Conservation (phyloP, 2,329 filamentous ascomycete species). For the Microcera coccophila region DNA sequence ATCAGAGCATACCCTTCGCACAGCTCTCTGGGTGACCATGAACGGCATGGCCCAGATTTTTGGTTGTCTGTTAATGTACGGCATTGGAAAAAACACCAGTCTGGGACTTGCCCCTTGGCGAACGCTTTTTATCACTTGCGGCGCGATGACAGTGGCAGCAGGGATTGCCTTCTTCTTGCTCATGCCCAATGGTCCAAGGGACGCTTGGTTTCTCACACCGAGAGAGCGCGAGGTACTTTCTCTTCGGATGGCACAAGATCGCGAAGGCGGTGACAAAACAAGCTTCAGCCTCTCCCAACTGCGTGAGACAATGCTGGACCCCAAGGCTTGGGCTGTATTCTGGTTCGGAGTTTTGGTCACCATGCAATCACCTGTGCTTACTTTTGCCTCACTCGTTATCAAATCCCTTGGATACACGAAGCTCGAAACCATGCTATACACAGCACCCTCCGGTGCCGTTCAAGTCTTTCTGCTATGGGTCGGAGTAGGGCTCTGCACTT, state of each 20-base stretch:
- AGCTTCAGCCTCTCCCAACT: constrained; percentile 3
- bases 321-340: neutral
- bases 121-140: constrained; percentile 4
- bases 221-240: neutral
- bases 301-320: constrained; percentile 2
- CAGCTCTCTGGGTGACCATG: constrained; percentile 2
- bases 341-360: constrained; percentile 1
- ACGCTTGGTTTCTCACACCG: constrained; percentile 1
- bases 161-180: neutral
- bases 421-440: constrained; percentile 5
- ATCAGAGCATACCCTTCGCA: constrained; percentile 1
- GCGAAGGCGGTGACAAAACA: neutral
- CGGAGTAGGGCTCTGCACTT: neutral
- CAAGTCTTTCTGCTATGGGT: constrained; percentile 1
- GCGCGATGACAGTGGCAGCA: neutral
- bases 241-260: neutral
- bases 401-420: constrained; percentile 2
- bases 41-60: constrained; percentile 5
- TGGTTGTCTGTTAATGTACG: constrained; percentile 4
- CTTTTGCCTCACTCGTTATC: constrained; percentile 1
- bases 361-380: constrained; percentile 2
- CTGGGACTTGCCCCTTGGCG: neutral
- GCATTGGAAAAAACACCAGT: neutral
- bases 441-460: neutral
- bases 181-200: constrained; percentile 1